Conservation (phyloP, 2,329 filamentous ascomycete genomes). For the Fusarium oxysporum region DNA sequence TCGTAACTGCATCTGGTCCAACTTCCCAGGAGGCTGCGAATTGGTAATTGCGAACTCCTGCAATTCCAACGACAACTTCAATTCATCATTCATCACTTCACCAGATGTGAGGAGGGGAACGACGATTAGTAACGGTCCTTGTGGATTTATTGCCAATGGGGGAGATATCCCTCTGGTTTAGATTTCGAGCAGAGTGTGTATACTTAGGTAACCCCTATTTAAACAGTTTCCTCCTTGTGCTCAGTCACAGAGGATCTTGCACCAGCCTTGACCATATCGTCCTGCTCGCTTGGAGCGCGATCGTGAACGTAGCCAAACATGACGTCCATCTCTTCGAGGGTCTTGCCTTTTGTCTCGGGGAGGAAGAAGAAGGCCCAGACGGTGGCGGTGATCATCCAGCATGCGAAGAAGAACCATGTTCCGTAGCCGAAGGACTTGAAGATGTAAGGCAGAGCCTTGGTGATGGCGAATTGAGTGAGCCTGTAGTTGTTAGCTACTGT, state of each 20-base stretch:
- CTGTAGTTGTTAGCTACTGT: background rate
- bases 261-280: conserved; percentile 30
- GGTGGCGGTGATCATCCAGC: conserved; percentile 60
- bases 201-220: background rate
- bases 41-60: background rate
- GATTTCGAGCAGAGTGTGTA: background rate
- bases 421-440: conserved; percentile 59
- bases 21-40: background rate
- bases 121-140: background rate
- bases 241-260: conserved; percentile 32
- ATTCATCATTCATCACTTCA: background rate
- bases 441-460: conserved; percentile 59
- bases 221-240: conserved; percentile 39
- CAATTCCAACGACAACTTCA: background rate
- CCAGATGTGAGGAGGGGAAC: background rate
- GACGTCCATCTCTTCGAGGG: conserved; percentile 64
- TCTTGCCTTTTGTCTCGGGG: conserved; percentile 67
- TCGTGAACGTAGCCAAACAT: conserved; percentile 48
- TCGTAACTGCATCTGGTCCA: conserved; percentile 4
- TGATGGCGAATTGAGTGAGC: conserved; percentile 57
- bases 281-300: conserved; percentile 21
- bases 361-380: conserved; percentile 64
- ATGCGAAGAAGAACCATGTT: conserved; percentile 68
- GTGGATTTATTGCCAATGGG: background rate
- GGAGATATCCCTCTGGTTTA: background rate